phyloP scores from a whole-genome alignment of 305 asterid species.

The Rubia occidens region DNA sequence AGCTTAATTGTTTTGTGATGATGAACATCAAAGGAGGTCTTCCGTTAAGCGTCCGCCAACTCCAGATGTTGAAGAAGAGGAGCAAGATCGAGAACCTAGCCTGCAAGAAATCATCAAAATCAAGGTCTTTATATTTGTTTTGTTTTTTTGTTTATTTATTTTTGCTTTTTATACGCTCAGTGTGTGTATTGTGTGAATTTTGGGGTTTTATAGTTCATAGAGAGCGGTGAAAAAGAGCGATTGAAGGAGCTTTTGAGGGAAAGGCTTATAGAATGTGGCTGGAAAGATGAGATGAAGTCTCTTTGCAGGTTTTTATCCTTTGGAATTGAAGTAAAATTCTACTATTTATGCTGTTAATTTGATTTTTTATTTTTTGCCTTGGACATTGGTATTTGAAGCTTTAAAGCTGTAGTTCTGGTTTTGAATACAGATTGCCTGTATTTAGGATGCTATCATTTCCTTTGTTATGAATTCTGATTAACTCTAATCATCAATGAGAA shows the following conservation, averaged over 20 bases:
- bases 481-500: too few species aligned
- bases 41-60: slow-evolving; percentile 58
- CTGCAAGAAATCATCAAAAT: slow-evolving; percentile 41
- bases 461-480: neutral
- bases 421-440: neutral
- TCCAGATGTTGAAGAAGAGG: slow-evolving; percentile 47
- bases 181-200: slow-evolving; percentile 2
- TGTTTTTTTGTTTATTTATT: too few species aligned
- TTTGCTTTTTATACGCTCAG: neutral
- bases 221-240: slow-evolving; percentile 52
- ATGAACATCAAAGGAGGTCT: slow-evolving; percentile 34
- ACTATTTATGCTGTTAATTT: neutral
- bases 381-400: neutral
- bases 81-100: slow-evolving; percentile 37
- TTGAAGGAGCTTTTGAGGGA: slow-evolving; percentile 59
- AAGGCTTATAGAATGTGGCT: slow-evolving; percentile 55
- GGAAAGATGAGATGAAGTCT: slow-evolving; percentile 64
- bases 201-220: slow-evolving; percentile 28
- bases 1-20: neutral
- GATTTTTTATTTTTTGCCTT: neutral
- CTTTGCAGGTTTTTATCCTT: slow-evolving; percentile 40
- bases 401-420: neutral
- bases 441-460: neutral
- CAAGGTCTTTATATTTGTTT: slow-evolving; percentile 28
- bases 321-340: neutral